Base-by-base conservation (phyloP, 2,329 filamentous ascomycete species). In the Neobulgaria alba region DNA sequence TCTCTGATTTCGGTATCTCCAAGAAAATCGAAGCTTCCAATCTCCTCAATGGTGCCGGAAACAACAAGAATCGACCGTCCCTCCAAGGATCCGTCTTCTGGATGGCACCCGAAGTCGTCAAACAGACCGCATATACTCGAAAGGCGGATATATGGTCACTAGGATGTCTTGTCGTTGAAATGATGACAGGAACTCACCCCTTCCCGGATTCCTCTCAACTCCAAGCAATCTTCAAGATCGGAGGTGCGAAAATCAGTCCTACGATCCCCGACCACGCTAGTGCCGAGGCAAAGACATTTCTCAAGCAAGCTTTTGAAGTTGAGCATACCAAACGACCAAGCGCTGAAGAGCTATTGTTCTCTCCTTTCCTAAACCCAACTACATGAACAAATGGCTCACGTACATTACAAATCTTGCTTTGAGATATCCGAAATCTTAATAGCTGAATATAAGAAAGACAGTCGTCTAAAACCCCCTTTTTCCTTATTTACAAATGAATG, bases 131-230 rank as follows among this genome's bases (percentile, higher is more conserved):
- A 4, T 95, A 98, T 66, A 96, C 90, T 4, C 87, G 90, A 66
- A 96, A 96, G 67, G 92, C 92, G 10, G 92, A 98, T 58, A 98
- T 98, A 54, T 98, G 92, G 92, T 95, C 87, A 33, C 75, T 98
- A 17, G 92, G 92, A 23, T 98, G 92, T 61, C 71, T 98, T 38
- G 87, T 98, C 10, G 90, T 98, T 17, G 92, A 98, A 68, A 98
- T 98, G 92, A 95, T 96, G 73, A 96, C 92, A 10, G 92, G 92
- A 41, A 84, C 79, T 33, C 92, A 96, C 61, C 92, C 92, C 1
- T 95, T 95, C 72, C 92, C 92, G 0, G 90, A 95, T 65, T 95
- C 88, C 69, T 93, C 86, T 45, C 93, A 98, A 64, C 71, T 98
- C 48, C 92, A 98, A 62, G 92, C 92, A 45, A 95, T 98, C 58